These are phyloP conservation scores for Microdochium nivale DNA, from an alignment of 2,329 filamentous ascomycete genomes.

Conservation along the genomic window DNA sequence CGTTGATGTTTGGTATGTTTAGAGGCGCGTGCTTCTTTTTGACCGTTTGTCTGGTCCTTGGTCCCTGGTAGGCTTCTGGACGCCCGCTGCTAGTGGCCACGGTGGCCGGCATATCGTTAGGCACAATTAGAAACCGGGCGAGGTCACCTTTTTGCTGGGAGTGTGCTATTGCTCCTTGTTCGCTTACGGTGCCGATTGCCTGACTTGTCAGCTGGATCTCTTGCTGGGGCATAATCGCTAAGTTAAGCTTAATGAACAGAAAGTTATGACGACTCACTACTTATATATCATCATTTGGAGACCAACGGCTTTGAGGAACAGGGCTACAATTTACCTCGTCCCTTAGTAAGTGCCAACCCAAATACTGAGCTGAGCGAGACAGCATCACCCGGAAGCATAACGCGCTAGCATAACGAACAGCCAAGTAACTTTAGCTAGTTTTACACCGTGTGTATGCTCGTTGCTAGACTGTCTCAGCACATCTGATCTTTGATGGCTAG, in stretches of 20 bases:
- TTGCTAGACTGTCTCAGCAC: no score
- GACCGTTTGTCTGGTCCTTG: slow-evolving; percentile 25
- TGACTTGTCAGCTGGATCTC: neutral
- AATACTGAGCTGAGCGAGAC: neutral
- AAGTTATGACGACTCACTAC: no score
- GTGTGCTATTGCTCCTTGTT: neutral
- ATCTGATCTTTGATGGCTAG: neutral
- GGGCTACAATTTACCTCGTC: no score
- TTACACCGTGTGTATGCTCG: neutral
- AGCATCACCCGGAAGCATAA: neutral
- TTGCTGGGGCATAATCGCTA: neutral
- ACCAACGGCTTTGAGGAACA: no score
- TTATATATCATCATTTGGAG: neutral
- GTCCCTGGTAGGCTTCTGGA: slow-evolving; percentile 1
- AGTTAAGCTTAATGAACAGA: neutral
- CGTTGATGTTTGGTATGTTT: slow-evolving; percentile 36
- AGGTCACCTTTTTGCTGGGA: neutral
- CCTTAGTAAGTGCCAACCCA: no score
- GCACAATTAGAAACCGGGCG: neutral
- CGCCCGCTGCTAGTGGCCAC: no score
- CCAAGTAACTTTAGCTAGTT: neutral
- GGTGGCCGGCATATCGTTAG: neutral
- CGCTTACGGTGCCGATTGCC: neutral
- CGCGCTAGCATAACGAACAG: neutral
- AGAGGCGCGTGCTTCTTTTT: slow-evolving; percentile 31